A percentile compares a stretch with the other conserved stretches of the same genome.
Evolutionary conservation across 1,284 basidiomycete species (phyloP).

Genomic region (Garcileccinum viscosum): DNA sequence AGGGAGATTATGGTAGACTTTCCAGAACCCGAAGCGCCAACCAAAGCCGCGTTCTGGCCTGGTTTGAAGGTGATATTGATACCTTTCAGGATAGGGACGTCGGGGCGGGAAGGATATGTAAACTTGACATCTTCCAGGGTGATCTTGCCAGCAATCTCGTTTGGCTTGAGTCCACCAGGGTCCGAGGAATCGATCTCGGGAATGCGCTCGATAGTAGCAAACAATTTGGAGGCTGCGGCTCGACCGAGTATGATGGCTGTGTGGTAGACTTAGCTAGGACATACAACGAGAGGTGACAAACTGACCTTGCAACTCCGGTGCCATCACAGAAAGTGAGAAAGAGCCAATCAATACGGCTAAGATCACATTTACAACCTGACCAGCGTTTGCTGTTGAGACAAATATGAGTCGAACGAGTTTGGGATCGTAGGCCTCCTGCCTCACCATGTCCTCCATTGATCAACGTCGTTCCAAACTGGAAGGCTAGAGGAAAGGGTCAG

Average conservation of each 20-base stretch:
- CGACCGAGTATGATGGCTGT: neutral
- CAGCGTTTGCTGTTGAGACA: constrained; percentile 56
- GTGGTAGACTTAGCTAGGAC: neutral
- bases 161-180: neutral
- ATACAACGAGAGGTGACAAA: neutral
- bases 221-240: neutral
- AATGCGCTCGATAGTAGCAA: neutral
- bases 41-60: neutral
- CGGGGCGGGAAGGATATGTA: neutral
- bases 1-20: neutral
- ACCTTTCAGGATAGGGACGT: neutral
- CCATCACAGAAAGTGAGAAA: constrained; percentile 44
- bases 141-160: neutral
- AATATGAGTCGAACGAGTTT: constrained; percentile 28
- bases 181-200: neutral
- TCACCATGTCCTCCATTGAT: constrained; percentile 67
- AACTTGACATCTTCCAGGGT: neutral
- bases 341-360: constrained; percentile 88
- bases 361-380: constrained; percentile 83
- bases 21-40: neutral
- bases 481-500: neutral
- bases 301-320: neutral
- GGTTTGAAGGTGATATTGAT: neutral
- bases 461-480: constrained; percentile 72
- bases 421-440: constrained; percentile 5